Percentiles rank a stretch among this genome's conserved stretches.
Evolutionary conservation across 2,329 filamentous ascomycete genomes (phyloP).

Genomic region (Corinectria fuckeliana): DNA sequence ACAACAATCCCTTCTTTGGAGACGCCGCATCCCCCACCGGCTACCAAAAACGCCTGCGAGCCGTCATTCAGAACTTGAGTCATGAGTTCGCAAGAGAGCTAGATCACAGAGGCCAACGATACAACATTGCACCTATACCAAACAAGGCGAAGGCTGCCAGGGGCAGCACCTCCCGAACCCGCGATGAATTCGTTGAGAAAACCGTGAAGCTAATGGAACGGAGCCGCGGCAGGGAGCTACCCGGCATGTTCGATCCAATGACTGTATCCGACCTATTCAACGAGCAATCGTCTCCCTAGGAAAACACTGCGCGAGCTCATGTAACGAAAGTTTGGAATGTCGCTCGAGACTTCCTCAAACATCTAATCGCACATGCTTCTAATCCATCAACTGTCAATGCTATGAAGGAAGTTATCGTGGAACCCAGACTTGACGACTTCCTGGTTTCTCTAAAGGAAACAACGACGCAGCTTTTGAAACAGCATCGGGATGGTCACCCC

Average conservation of each 20-base stretch:
- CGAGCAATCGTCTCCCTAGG: slow-evolving; percentile 64
- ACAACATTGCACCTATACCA: slow-evolving; percentile 36
- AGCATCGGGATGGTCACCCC: slow-evolving; percentile 52
- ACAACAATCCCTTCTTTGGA: slow-evolving; percentile 59
- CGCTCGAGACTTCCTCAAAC: slow-evolving; percentile 10
- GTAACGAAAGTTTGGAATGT: slow-evolving; percentile 23
- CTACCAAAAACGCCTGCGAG: slow-evolving; percentile 56
- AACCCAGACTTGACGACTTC: slow-evolving; percentile 26
- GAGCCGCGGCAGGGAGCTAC: slow-evolving; percentile 57
- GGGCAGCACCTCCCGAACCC: background rate
- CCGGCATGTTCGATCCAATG: slow-evolving; percentile 65
- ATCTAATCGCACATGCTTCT: slow-evolving; percentile 21
- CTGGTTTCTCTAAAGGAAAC: slow-evolving; percentile 46
- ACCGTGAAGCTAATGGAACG: slow-evolving; percentile 31
- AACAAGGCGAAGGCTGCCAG: slow-evolving; percentile 7
- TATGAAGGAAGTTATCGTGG: slow-evolving; percentile 24
- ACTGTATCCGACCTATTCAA: slow-evolving; percentile 65
- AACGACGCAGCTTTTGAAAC: slow-evolving; percentile 50
- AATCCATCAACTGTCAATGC: slow-evolving; percentile 17
- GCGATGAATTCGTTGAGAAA: slow-evolving; percentile 27
- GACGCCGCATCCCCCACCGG: slow-evolving; percentile 39
- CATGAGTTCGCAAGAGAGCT: slow-evolving; percentile 54
- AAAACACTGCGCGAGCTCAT: slow-evolving; percentile 46
- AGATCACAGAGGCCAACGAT: slow-evolving; percentile 48
- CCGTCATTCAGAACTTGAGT: slow-evolving; percentile 59